A percentile compares a stretch with the other conserved stretches of the same genome.
phyloP scores from a whole-genome alignment of 768 basidiomycete genomes.

The Phlebiopsis gigantea region DNA sequence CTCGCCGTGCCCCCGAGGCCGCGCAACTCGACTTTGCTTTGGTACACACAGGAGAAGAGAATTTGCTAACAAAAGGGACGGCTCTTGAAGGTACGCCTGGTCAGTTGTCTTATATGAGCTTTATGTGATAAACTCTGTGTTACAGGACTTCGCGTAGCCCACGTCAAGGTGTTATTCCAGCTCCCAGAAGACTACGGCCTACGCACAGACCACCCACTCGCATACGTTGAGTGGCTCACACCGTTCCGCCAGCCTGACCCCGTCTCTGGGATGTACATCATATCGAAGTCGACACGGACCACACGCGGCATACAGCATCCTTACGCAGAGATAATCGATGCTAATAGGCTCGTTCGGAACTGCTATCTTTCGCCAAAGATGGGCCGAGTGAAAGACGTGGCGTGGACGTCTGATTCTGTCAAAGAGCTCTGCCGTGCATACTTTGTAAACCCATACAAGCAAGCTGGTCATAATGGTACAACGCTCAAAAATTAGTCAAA shows the following conservation, averaged over 20 bases:
- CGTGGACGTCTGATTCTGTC: constrained; percentile 7
- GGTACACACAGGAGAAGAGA: not conserved
- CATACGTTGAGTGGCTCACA: constrained; percentile 9
- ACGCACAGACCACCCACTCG: not conserved
- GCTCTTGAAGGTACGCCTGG: not conserved
- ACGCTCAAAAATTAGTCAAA: too few species aligned
- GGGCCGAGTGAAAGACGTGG: not conserved
- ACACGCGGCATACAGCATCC: not conserved
- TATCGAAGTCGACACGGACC: constrained; percentile 1
- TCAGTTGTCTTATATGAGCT: not conserved
- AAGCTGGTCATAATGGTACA: too few species aligned
- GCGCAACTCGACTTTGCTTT: constrained; percentile 12
- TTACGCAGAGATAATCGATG: constrained; percentile 2
- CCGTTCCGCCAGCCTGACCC: not conserved
- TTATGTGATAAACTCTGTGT: not conserved
- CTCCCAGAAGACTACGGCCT: not conserved
- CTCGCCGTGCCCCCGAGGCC: not conserved
- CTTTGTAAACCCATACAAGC: constrained; percentile 5
- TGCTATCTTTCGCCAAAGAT: constrained; percentile 1
- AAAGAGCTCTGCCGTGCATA: not conserved
- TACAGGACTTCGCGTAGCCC: constrained; percentile 13
- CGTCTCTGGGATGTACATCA: not conserved
- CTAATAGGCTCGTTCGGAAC: not conserved
- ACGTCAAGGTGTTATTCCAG: constrained; percentile 9
- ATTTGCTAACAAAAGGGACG: not conserved